These are phyloP conservation scores for Colletotrichum tabaci DNA, from an alignment of 2,329 filamentous ascomycete genomes.

Conservation along the genomic window DNA sequence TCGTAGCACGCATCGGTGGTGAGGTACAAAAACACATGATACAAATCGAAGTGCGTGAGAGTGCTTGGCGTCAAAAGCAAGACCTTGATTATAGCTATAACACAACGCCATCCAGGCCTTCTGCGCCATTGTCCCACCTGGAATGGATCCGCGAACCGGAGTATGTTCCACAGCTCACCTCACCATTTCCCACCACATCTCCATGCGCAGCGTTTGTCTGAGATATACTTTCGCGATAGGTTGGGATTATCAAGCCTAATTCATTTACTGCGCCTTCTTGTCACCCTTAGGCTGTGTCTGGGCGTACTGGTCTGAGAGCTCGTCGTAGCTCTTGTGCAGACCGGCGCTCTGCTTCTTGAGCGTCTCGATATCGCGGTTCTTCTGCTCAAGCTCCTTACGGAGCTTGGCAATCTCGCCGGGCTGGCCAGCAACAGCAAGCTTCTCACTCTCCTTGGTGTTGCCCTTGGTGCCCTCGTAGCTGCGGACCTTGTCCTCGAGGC, in stretches of 20 bases:
- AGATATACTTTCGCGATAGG: neutral
- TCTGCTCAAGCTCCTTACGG: conserved; percentile 80
- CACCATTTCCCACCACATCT: neutral
- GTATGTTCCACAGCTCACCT: neutral
- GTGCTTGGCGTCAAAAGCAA: neutral
- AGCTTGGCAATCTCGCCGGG: conserved; percentile 81
- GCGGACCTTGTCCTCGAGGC: conserved; percentile 93
- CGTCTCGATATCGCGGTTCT: conserved; percentile 86
- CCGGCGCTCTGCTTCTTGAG: conserved; percentile 94
- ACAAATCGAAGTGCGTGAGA: too few relatives aligned
- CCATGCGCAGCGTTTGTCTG: neutral
- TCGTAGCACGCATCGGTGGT: too few relatives aligned
- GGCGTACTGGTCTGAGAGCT: conserved; percentile 86
- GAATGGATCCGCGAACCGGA: neutral
- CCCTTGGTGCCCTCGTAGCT: conserved; percentile 74
- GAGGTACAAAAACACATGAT: too few relatives aligned
- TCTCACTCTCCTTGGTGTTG: conserved; percentile 77
- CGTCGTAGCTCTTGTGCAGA: conserved; percentile 87
- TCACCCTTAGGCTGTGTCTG: conserved; percentile 66
- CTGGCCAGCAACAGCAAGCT: conserved; percentile 80
- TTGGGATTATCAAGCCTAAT: neutral
- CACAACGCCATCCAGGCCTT: conserved; percentile 26
- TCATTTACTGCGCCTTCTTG: conserved; percentile 70
- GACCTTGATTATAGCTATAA: conserved; percentile 30
- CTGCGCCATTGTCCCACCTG: neutral